Evolutionary conservation across 108 stramenopile genomes (phyloP).

Genomic region (Nitzschia inconspicua): DNA sequence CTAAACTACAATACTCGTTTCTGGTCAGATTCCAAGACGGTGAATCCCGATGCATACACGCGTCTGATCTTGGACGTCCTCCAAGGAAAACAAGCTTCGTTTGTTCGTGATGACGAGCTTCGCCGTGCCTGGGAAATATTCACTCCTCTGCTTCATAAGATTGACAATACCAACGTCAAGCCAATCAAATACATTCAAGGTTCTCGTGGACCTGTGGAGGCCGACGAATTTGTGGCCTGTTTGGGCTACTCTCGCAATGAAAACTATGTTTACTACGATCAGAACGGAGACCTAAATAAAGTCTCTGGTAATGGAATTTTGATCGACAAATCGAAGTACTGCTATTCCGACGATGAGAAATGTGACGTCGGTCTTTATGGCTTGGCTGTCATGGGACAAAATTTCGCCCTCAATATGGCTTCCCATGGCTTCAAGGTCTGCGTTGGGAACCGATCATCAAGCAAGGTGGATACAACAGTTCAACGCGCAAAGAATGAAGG

Average conservation of each 20-base stretch:
- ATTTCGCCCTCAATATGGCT: slow-evolving; percentile 94
- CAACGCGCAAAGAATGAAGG: slow-evolving; percentile 89
- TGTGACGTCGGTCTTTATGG: slow-evolving; percentile 93
- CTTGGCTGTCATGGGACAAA: slow-evolving; percentile 97
- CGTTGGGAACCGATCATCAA: slow-evolving; percentile 88
- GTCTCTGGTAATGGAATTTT: background rate
- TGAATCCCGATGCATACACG: slow-evolving; percentile 95
- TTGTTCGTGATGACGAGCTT: slow-evolving; percentile 96
- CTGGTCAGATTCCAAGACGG: slow-evolving; percentile 16
- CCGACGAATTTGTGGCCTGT: slow-evolving; percentile 58
- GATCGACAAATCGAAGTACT: background rate
- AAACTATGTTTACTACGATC: background rate
- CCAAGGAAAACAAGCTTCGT: slow-evolving; percentile 85
- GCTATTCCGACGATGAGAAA: slow-evolving; percentile 18
- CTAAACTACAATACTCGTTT: slow-evolving; percentile 85
- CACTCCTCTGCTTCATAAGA: slow-evolving; percentile 87
- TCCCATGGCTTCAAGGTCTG: slow-evolving; percentile 86
- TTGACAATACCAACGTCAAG: slow-evolving; percentile 71
- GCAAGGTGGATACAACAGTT: slow-evolving; percentile 90
- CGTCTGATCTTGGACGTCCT: slow-evolving; percentile 95
- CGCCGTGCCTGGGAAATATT: slow-evolving; percentile 93
- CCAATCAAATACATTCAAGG: slow-evolving; percentile 83
- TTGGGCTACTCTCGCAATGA: slow-evolving; percentile 2
- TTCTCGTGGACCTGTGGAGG: slow-evolving; percentile 79
- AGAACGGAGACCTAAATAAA: background rate